These are phyloP conservation scores for Infundibulicybe gibba DNA, from an alignment of 768 basidiomycete genomes.

Conservation along the genomic window DNA sequence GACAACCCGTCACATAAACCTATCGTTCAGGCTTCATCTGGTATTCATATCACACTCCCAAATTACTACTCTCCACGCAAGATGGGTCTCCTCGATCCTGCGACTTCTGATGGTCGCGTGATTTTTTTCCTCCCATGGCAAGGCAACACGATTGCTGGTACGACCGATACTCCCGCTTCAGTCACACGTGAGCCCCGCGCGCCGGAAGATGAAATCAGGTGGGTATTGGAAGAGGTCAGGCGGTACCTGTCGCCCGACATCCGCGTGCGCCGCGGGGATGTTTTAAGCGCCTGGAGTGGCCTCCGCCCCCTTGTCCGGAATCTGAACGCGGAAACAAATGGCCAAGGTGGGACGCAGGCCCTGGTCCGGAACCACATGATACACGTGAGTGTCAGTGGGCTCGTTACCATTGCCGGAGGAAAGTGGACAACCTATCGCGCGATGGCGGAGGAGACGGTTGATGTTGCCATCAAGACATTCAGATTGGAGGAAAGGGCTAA, in stretches of 20 bases:
- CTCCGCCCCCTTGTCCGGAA: slow-evolving; percentile 87
- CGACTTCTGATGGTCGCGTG: slow-evolving; percentile 94
- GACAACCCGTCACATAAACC: slow-evolving; percentile 75
- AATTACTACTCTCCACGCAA: slow-evolving; percentile 94
- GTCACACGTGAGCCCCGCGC: slow-evolving; percentile 77
- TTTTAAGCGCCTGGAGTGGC: slow-evolving; percentile 93
- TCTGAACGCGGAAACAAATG: slow-evolving; percentile 29
- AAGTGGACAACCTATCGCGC: slow-evolving; percentile 99
- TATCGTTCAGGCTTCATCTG: slow-evolving; percentile 90
- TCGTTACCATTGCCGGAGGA: slow-evolving; percentile 93
- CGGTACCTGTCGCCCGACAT: slow-evolving; percentile 90
- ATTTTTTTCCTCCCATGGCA: slow-evolving; percentile 99
- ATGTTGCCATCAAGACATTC: slow-evolving; percentile 80
- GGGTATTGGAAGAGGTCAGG: slow-evolving; percentile 93
- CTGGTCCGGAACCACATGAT: slow-evolving; percentile 95
- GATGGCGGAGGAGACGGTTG: slow-evolving; percentile 95
- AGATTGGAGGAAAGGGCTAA: slow-evolving; percentile 50
- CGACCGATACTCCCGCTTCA: slow-evolving; percentile 80
- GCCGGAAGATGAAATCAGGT: slow-evolving; percentile 91
- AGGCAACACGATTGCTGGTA: slow-evolving; percentile 95
- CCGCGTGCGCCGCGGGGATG: slow-evolving; percentile 90
- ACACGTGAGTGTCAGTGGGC: slow-evolving; percentile 71
- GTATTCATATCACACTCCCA: slow-evolving; percentile 94
- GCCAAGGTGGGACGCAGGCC: slow-evolving; percentile 67
- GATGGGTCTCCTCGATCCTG: slow-evolving; percentile 94